These are phyloP conservation scores for Coemansia sp. DNA, from an alignment of 192 early-diverging fungal species.

Conservation along the genomic window DNA sequence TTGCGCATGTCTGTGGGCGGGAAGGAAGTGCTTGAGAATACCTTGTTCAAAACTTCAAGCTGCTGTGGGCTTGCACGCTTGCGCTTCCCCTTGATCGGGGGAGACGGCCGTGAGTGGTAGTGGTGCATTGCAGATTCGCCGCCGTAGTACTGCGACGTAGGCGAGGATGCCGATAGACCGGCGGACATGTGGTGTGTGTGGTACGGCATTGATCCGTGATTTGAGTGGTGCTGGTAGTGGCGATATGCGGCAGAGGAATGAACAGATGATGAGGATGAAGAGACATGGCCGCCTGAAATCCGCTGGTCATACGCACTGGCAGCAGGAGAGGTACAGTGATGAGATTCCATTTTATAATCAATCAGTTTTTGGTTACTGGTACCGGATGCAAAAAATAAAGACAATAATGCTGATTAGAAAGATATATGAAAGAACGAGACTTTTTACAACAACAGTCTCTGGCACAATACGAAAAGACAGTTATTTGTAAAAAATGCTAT, in stretches of 20 bases:
- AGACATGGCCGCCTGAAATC: background rate
- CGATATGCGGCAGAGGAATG: background rate
- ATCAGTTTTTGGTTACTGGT: background rate
- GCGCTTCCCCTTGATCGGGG: constrained; percentile 66
- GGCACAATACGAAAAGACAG: background rate
- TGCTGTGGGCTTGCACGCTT: constrained; percentile 79
- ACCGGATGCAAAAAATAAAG: background rate
- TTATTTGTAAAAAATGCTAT: background rate
- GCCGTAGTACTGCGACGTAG: background rate
- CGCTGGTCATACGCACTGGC: constrained; percentile 1
- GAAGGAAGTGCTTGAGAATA: constrained; percentile 76
- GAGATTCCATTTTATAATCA: background rate
- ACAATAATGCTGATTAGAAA: constrained; percentile 1
- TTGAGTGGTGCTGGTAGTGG: constrained; percentile 3
- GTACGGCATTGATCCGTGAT: no score
- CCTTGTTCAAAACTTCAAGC: constrained; percentile 68
- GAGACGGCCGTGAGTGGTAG: constrained; percentile 8
- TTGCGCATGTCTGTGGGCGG: constrained; percentile 80
- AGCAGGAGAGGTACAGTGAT: background rate
- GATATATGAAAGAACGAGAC: background rate
- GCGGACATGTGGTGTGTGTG: no score
- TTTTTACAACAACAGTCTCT: background rate
- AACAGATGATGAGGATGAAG: no score
- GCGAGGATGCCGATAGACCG: background rate
- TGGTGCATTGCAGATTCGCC: background rate